Evolutionary conservation across 768 basidiomycete species (phyloP).

Genomic region (Lentinus tigrinus): DNA sequence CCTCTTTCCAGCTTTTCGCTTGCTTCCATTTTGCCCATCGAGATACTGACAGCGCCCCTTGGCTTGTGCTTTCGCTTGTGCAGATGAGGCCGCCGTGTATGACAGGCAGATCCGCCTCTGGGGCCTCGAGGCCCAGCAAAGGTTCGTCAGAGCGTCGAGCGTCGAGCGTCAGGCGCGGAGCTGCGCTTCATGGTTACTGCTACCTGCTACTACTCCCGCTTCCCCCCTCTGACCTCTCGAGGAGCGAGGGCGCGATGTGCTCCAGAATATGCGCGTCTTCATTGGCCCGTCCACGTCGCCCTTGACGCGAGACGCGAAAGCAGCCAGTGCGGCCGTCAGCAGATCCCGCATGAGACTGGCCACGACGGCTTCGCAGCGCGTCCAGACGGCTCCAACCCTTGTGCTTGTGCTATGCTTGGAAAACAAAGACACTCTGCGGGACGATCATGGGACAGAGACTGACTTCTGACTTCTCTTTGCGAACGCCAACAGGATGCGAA

Average conservation of each 20-base stretch:
- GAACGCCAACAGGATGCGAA: constrained; percentile 71
- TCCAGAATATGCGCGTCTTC: neutral
- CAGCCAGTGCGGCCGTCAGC: neutral
- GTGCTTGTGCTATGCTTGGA: neutral
- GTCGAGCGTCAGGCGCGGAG: no score
- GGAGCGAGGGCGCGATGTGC: no score
- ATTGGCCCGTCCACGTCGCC: neutral
- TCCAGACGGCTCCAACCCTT: neutral
- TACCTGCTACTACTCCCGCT: neutral
- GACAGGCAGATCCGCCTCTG: constrained; percentile 97
- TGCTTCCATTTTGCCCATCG: neutral
- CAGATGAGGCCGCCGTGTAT: constrained; percentile 80
- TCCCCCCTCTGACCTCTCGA: neutral
- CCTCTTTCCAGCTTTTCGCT: neutral
- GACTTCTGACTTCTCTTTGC: neutral
- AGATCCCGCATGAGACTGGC: neutral
- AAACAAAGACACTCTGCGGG: neutral
- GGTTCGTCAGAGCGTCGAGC: constrained; percentile 44
- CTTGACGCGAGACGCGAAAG: neutral
- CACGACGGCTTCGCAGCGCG: neutral
- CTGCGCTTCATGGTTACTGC: neutral
- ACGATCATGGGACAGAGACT: constrained; percentile 1
- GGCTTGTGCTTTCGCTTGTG: neutral
- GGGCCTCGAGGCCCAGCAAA: constrained; percentile 97
- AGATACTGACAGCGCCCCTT: constrained; percentile 1